Evolutionary conservation across 1,284 basidiomycete species (phyloP).

Genomic region (Cryptococcus sp.): DNA sequence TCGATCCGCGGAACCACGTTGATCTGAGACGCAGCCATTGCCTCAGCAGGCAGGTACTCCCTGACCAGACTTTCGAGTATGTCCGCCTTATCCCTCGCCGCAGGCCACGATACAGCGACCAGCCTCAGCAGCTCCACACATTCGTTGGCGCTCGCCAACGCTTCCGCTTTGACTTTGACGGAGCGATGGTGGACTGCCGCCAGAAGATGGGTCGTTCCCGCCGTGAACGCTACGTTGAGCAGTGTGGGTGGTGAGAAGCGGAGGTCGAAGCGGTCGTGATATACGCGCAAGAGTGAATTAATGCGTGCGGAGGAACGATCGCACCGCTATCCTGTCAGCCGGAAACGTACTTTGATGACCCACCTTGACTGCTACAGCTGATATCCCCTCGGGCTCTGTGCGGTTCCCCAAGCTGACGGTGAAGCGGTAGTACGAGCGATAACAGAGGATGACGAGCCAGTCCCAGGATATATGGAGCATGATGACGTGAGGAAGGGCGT

Average conservation of each 20-base stretch:
- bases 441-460: slow-evolving; percentile 67
- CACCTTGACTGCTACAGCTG: slow-evolving; percentile 9
- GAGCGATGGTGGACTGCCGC: slow-evolving; percentile 26
- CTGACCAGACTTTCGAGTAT: slow-evolving; percentile 23
- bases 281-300: no score
- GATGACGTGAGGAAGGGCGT: slow-evolving; percentile 63
- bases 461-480: slow-evolving; percentile 66
- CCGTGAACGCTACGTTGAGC: slow-evolving; percentile 66
- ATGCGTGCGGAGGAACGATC: no score
- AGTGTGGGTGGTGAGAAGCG: slow-evolving; percentile 66
- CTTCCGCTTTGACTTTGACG: slow-evolving; percentile 21
- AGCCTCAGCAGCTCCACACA: slow-evolving; percentile 28
- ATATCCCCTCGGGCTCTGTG: slow-evolving; percentile 6
- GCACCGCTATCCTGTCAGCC: no score
- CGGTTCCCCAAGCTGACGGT: slow-evolving; percentile 50
- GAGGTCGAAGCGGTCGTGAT: slow-evolving; percentile 46
- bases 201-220: slow-evolving; percentile 58
- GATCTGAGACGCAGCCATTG: background rate
- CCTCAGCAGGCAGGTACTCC: slow-evolving; percentile 20
- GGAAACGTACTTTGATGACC: no score
- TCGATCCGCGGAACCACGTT: no score
- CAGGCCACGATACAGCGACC: slow-evolving; percentile 29
- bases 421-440: slow-evolving; percentile 61
- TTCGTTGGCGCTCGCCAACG: slow-evolving; percentile 16
- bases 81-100: slow-evolving; percentile 21